Evolutionary conservation across 192 early-diverging fungal genomes (phyloP).

Genomic region (Coemansia sp.): DNA sequence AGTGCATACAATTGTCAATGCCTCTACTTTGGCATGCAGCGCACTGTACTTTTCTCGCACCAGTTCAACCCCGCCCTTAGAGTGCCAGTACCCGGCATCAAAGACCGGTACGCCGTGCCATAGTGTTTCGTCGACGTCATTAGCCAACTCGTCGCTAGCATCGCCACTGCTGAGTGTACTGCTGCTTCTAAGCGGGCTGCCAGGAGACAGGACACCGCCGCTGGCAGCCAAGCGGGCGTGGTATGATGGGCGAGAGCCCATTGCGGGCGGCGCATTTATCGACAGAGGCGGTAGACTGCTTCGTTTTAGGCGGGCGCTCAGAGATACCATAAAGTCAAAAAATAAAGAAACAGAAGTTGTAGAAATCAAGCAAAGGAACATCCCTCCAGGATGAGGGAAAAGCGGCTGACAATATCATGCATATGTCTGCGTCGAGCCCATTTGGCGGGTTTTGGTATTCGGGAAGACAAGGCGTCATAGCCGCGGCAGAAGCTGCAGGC

Average conservation of each 20-base stretch:
- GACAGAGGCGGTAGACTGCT: conserved; percentile 20
- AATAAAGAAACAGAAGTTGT: too few species aligned
- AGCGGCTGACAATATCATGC: too few species aligned
- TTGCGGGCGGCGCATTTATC: neutral
- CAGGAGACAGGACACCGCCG: neutral
- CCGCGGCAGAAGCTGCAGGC: too few species aligned
- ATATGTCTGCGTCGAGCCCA: too few species aligned
- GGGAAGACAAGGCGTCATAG: too few species aligned
- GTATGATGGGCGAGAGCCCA: neutral
- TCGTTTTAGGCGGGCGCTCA: conserved; percentile 29
- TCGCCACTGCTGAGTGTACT: neutral
- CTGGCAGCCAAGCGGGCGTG: conserved; percentile 8
- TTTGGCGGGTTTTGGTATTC: too few species aligned
- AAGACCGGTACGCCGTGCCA: conserved; percentile 48
- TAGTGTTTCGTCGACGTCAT: conserved; percentile 7
- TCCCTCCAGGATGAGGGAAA: too few species aligned
- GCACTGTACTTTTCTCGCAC: conserved; percentile 31
- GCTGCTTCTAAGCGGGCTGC: neutral
- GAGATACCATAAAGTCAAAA: conserved; percentile 11
- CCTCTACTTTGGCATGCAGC: conserved; percentile 20
- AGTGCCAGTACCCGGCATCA: conserved; percentile 36
- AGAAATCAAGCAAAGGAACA: too few species aligned
- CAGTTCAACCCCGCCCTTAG: conserved; percentile 39
- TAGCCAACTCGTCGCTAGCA: conserved; percentile 4
- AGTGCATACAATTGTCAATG: conserved; percentile 19